Evolutionary conservation across 2,329 filamentous ascomycete species (phyloP).

Genomic region (Aspergillus sp.): DNA sequence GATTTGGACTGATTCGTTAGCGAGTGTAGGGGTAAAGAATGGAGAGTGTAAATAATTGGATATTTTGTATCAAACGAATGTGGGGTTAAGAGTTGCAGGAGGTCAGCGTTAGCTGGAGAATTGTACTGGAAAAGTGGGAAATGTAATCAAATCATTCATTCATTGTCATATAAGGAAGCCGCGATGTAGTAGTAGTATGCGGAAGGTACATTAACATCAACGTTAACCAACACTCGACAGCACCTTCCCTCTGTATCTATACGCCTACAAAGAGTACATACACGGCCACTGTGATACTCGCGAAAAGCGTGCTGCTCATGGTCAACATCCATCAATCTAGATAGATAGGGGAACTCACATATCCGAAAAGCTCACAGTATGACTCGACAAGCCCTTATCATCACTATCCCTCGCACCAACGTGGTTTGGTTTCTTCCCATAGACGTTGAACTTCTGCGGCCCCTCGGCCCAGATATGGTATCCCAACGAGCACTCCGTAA

Average conservation of each 20-base stretch:
- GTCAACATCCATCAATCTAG: background rate
- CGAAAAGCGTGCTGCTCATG: background rate
- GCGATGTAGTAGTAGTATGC: background rate
- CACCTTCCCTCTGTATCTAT: background rate
- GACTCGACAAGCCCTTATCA: background rate
- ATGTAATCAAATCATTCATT: background rate
- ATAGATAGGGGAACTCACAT: background rate
- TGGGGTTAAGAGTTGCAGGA: background rate
- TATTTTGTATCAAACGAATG: no score
- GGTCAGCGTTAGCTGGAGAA: no score
- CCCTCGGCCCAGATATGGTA: conserved; percentile 1
- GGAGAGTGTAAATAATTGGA: no score
- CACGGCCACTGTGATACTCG: background rate
- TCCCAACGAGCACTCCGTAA: background rate
- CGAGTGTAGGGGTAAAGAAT: no score
- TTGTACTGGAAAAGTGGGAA: no score
- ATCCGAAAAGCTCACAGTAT: background rate
- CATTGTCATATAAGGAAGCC: background rate
- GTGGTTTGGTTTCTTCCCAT: background rate
- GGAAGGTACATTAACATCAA: background rate
- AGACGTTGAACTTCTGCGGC: conserved; percentile 5
- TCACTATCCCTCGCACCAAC: background rate
- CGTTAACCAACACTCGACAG: no score
- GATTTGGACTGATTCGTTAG: no score
- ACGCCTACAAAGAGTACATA: background rate